phyloP scores from a whole-genome alignment of 2,329 filamentous ascomycete species.

The Chalara sp. region DNA sequence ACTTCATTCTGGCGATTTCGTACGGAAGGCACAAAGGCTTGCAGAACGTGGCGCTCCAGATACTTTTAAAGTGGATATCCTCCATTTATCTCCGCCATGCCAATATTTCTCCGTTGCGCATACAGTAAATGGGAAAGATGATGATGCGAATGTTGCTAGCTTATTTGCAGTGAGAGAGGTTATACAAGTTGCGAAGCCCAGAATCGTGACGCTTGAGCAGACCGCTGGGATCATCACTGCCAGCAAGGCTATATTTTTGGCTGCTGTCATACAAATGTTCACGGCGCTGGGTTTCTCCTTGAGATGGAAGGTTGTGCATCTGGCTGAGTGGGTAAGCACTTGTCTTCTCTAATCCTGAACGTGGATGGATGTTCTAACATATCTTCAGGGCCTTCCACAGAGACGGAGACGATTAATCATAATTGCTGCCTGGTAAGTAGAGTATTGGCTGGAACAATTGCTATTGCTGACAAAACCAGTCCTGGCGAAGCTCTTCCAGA shows the following conservation, averaged over 20 bases:
- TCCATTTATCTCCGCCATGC: conserved; percentile 73
- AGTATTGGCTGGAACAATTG: neutral
- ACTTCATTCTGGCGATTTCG: conserved; percentile 42
- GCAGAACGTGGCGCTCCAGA: conserved; percentile 8
- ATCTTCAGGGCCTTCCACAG: conserved; percentile 19
- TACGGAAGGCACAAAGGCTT: conserved; percentile 22
- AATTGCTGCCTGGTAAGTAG: conserved; percentile 40
- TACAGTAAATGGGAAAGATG: conserved; percentile 48
- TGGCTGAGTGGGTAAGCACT: conserved; percentile 37
- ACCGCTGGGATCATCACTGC: conserved; percentile 60
- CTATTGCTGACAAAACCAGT: conserved; percentile 21
- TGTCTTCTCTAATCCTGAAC: neutral
- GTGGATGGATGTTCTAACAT: neutral
- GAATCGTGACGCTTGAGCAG: conserved; percentile 73
- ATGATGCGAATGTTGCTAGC: conserved; percentile 61
- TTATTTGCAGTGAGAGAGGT: conserved; percentile 48
- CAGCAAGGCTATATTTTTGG: conserved; percentile 48
- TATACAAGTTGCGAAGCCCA: conserved; percentile 51
- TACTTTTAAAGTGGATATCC: conserved; percentile 51
- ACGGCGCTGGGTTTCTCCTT: conserved; percentile 62
- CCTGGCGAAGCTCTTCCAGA: conserved; percentile 64
- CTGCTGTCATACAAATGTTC: conserved; percentile 55
- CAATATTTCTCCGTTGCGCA: conserved; percentile 70
- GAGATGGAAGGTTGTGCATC: conserved; percentile 55
- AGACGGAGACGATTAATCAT: conserved; percentile 41